These are phyloP conservation scores for Malassezia brasiliensis DNA, from an alignment of 1,284 basidiomycete genomes.

Conservation along the genomic window DNA sequence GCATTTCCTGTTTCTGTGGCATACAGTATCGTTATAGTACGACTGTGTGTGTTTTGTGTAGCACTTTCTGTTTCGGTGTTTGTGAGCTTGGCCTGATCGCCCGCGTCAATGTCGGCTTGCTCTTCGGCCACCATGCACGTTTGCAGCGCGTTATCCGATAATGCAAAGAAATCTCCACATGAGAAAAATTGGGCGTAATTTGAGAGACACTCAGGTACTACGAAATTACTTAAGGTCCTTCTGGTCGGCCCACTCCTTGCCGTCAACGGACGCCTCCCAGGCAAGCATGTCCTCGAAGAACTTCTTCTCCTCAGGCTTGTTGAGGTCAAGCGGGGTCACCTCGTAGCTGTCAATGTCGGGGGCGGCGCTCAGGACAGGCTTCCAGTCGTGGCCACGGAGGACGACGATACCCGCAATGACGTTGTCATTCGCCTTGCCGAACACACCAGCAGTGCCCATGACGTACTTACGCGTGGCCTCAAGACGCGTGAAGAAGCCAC, in stretches of 20 bases:
- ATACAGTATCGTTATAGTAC: slow-evolving; percentile 33
- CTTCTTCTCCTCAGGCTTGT: slow-evolving; percentile 46
- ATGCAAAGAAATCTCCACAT: neutral
- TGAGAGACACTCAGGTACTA: neutral
- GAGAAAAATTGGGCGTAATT: neutral
- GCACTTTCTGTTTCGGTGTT: too few species aligned
- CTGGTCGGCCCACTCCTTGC: slow-evolving; percentile 37
- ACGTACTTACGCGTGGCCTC: slow-evolving; percentile 53
- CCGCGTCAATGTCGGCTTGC: too few species aligned
- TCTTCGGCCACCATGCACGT: too few species aligned
- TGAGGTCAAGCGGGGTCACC: slow-evolving; percentile 56
- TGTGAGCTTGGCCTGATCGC: too few species aligned
- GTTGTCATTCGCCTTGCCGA: slow-evolving; percentile 64
- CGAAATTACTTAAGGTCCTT: slow-evolving; percentile 44
- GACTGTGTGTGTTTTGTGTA: neutral
- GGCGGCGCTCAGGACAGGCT: slow-evolving; percentile 52
- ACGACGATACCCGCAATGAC: slow-evolving; percentile 62
- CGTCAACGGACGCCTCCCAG: slow-evolving; percentile 40
- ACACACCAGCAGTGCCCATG: slow-evolving; percentile 83
- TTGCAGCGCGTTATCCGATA: too few species aligned
- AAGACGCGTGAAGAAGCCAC: slow-evolving; percentile 89
- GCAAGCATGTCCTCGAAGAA: slow-evolving; percentile 48
- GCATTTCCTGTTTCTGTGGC: slow-evolving; percentile 42
- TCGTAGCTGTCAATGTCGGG: slow-evolving; percentile 87
- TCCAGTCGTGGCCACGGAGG: slow-evolving; percentile 59